phyloP scores from a whole-genome alignment of 2,329 filamentous ascomycete species.

The Claviceps sp. region DNA sequence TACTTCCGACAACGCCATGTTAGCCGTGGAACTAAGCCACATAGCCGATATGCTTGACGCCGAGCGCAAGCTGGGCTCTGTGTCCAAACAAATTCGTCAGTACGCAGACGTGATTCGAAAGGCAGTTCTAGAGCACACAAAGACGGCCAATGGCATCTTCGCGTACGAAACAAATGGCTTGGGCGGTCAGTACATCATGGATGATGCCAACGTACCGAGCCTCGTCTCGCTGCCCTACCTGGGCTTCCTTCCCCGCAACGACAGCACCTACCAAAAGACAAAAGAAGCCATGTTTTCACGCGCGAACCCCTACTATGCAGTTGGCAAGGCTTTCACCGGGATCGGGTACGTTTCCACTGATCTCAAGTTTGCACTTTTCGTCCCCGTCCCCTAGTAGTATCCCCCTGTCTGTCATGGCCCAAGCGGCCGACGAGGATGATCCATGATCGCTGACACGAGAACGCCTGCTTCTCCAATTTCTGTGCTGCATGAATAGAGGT shows the following conservation, averaged over 20 bases:
- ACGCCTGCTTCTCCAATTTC: too few species aligned
- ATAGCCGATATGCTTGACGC: constrained; percentile 50
- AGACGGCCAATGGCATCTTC: constrained; percentile 45
- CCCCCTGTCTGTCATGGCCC: neutral
- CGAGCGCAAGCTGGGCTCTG: constrained; percentile 56
- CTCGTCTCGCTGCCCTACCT: constrained; percentile 52
- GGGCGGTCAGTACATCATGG: constrained; percentile 53
- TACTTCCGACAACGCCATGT: constrained; percentile 20
- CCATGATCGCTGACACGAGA: too few species aligned
- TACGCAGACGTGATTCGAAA: constrained; percentile 50
- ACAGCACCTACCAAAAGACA: constrained; percentile 64
- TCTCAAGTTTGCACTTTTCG: neutral
- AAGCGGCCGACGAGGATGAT: too few species aligned
- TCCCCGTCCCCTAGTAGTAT: too few species aligned
- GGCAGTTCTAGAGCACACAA: constrained; percentile 43
- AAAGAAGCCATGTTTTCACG: constrained; percentile 62
- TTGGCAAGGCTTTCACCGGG: constrained; percentile 12
- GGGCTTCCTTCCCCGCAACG: constrained; percentile 42
- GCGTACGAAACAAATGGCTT: constrained; percentile 69
- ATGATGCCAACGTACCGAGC: constrained; percentile 58
- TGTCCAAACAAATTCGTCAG: constrained; percentile 30
- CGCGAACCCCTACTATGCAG: constrained; percentile 61
- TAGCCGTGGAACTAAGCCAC: constrained; percentile 38
- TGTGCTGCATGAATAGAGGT: constrained; percentile 27
- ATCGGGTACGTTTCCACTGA: constrained; percentile 12